These are phyloP conservation scores for Tetraselmis striata DNA, from an alignment of 139 green algal species.

Conservation along the genomic window DNA sequence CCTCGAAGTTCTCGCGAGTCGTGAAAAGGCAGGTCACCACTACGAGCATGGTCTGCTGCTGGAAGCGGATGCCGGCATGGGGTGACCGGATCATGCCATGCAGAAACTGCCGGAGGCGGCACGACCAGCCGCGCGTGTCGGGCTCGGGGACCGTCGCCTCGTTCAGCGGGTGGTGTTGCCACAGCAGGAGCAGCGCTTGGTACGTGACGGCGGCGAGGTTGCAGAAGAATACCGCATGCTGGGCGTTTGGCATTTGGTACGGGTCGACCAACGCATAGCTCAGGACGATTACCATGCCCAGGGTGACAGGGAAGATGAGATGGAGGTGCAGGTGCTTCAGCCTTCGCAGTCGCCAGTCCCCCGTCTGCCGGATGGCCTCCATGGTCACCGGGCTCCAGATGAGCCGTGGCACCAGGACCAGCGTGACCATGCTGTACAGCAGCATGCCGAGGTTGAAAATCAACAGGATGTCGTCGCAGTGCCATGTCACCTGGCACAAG, in stretches of 20 bases:
- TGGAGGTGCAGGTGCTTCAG: neutral
- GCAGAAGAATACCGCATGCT: neutral
- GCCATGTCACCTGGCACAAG: neutral
- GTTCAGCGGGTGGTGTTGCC: neutral
- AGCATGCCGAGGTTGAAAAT: neutral
- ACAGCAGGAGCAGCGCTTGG: neutral
- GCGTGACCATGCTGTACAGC: neutral
- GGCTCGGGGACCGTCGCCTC: neutral
- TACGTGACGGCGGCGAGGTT: neutral
- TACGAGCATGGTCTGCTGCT: neutral
- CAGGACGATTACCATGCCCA: neutral
- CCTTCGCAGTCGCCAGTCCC: neutral
- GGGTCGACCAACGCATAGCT: neutral
- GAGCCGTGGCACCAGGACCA: neutral
- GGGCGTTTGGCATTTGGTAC: neutral
- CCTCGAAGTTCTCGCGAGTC: neutral
- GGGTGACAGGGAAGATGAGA: neutral
- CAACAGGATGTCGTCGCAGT: neutral
- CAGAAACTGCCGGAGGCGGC: neutral
- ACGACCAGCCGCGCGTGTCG: neutral
- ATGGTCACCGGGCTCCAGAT: neutral
- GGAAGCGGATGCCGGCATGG: neutral
- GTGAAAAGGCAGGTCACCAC: neutral
- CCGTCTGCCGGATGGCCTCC: neutral
- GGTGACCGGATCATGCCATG: neutral